These are phyloP conservation scores for Xylariaceae sp. DNA, from an alignment of 2,329 filamentous ascomycete species.

Conservation along the genomic window DNA sequence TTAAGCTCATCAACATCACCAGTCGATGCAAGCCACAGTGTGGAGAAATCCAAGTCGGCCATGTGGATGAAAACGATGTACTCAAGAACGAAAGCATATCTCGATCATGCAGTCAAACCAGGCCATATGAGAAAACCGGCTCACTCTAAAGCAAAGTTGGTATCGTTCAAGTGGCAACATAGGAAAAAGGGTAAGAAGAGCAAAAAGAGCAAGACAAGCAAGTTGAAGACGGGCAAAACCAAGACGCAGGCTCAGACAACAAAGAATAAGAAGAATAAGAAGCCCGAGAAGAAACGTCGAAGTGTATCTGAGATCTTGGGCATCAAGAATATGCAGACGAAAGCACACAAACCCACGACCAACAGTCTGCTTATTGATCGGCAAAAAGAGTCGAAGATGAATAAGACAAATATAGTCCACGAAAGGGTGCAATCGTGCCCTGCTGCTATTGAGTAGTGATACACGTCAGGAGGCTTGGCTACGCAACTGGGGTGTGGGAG, in stretches of 20 bases:
- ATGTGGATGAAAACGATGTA: conserved; percentile 23
- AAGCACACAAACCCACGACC: neutral
- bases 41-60: conserved; percentile 20
- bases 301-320: neutral
- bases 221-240: no score
- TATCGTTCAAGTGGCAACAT: conserved; percentile 5
- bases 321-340: neutral
- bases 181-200: conserved; percentile 1
- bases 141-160: conserved; percentile 1
- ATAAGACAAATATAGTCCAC: neutral
- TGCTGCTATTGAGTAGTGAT: neutral
- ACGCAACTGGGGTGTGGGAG: neutral
- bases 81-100: conserved; percentile 20
- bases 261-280: neutral
- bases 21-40: conserved; percentile 10
- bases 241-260: no score
- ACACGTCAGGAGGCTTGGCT: neutral
- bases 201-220: neutral
- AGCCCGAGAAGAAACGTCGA: neutral
- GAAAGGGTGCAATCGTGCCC: conserved; percentile 10
- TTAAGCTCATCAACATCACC: conserved; percentile 8
- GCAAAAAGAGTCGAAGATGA: conserved; percentile 7
- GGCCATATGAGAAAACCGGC: neutral
- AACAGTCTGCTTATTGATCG: conserved; percentile 1
- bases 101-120: conserved; percentile 13